Base-by-base conservation (phyloP, 352 stramenopile species). In the Pythium grandisporangium region DNA sequence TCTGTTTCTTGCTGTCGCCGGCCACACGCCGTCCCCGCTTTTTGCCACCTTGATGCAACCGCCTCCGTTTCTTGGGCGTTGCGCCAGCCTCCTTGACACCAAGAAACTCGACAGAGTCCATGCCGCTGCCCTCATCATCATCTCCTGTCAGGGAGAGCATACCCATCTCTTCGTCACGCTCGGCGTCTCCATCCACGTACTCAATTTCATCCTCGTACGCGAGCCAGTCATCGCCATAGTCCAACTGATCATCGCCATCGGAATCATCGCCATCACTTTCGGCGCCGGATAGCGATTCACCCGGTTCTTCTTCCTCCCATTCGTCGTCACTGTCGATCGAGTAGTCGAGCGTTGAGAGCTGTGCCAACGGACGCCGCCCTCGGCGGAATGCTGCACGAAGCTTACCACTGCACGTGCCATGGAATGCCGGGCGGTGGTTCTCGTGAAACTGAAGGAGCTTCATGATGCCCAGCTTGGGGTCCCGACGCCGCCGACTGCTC, bases 391-490 rank as follows among this genome's bases (percentile, higher is more conserved):
- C n/a, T 14, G 74, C 27, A 1, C 47, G 50, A 32, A 55, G 79
- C 14, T 52, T 64, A 20, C 61, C 68, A 43, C 66, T 79, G 52
- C 74, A 88, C 16, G 81, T 94, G 12, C 81, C 81, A 25, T 79
- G 84, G 36, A 84, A 94, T 14, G 78, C 81, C 6, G 81, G 81
- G 6, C 81, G 66, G 24, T 73, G 50, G 58, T 92, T 94, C 37
- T 94, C 81, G 22, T 90, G 63, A 39, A 92, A 94, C 48, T 94
- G 81, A 5, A 94, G 49, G 11, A 94, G 37, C 66, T 94, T 94
- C 71, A 89, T 87, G 13, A 85, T 42, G 3, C 80, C 80, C 6
- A 84, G 56, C 23, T 64, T 74, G 5, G 61, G 36, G 41, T 93
- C 70, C 16, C 74, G 61, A 42, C 64, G 49, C 13, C 69, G 70